A percentile compares a stretch with the other conserved stretches of the same genome.
phyloP scores from a whole-genome alignment of 2,329 filamentous ascomycete genomes.

The Claviceps cyperi region DNA sequence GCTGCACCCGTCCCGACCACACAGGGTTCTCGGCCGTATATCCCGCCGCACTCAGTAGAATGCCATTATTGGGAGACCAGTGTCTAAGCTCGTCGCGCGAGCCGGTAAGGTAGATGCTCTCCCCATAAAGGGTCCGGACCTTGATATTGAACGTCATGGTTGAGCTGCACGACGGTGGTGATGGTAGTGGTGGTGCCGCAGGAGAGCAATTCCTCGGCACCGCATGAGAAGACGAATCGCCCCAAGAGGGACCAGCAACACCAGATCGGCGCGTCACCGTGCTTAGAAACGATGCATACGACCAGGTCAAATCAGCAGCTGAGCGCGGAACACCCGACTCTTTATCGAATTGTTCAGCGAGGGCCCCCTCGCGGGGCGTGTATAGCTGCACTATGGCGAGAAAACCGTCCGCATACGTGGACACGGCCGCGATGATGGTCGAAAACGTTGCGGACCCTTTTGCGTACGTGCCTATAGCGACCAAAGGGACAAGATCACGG shows the following conservation, averaged over 20 bases:
- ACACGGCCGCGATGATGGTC: constrained; percentile 41
- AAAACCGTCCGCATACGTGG: constrained; percentile 44
- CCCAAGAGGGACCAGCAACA: constrained; percentile 40
- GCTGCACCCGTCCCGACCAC: constrained; percentile 36
- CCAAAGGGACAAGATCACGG: constrained; percentile 43
- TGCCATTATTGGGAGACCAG: constrained; percentile 25
- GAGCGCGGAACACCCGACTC: constrained; percentile 37
- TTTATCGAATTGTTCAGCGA: constrained; percentile 51
- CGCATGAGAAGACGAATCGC: constrained; percentile 10
- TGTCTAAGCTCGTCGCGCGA: constrained; percentile 23
- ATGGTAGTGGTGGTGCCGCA: constrained; percentile 4
- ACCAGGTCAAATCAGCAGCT: constrained; percentile 57
- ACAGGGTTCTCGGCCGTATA: constrained; percentile 40
- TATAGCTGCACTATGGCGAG: constrained; percentile 47
- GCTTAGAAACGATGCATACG: constrained; percentile 52
- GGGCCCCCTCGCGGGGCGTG: constrained; percentile 42
- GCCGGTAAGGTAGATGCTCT: constrained; percentile 12
- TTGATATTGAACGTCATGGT: constrained; percentile 11
- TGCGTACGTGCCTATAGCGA: constrained; percentile 47
- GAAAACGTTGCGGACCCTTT: constrained; percentile 32
- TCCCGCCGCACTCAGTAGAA: constrained; percentile 34
- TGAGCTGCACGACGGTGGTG: constrained; percentile 11
- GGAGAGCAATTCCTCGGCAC: constrained; percentile 8
- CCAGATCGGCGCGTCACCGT: constrained; percentile 38
- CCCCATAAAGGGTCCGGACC: constrained; percentile 6